phyloP scores from a whole-genome alignment of 768 basidiomycete genomes.

The Mycena polygramma region DNA sequence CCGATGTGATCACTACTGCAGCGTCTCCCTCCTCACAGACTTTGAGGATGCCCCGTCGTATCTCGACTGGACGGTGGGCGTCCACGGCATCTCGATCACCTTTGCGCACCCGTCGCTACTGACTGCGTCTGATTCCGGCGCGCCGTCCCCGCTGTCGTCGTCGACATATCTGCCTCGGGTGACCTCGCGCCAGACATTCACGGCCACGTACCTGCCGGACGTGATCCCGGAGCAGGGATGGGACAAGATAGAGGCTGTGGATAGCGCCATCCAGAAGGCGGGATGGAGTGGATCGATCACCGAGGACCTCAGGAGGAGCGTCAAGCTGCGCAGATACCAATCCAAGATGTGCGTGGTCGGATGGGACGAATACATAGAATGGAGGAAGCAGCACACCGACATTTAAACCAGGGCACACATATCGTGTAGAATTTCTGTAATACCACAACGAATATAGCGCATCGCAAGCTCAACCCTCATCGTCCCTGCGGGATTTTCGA shows the following conservation, averaged over 20 bases:
- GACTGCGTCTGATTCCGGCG: constrained; percentile 66
- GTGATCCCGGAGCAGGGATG: constrained; percentile 95
- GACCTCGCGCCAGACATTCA: constrained; percentile 71
- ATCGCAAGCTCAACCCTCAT: constrained; percentile 11
- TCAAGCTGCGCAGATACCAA: constrained; percentile 87
- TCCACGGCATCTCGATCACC: constrained; percentile 91
- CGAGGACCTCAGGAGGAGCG: constrained; percentile 82
- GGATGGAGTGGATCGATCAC: constrained; percentile 89
- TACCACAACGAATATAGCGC: constrained; percentile 22
- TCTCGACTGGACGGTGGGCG: constrained; percentile 93
- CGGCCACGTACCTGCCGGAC: constrained; percentile 94
- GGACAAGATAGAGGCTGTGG: constrained; percentile 90
- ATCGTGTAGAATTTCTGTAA: constrained; percentile 28
- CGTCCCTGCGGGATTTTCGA: not conserved
- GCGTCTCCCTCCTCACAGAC: constrained; percentile 93
- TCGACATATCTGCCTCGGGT: constrained; percentile 66
- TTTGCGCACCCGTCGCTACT: constrained; percentile 85
- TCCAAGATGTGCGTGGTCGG: constrained; percentile 74
- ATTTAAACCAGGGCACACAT: constrained; percentile 6
- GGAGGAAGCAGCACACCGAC: constrained; percentile 66
- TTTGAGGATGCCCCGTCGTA: constrained; percentile 89
- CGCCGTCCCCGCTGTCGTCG: constrained; percentile 81
- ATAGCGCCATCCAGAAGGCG: constrained; percentile 93
- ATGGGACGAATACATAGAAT: constrained; percentile 84
- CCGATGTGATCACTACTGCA: constrained; percentile 46